Evolutionary conservation across 345 rosid genomes (phyloP).

Genomic region (Microcos paniculata): DNA sequence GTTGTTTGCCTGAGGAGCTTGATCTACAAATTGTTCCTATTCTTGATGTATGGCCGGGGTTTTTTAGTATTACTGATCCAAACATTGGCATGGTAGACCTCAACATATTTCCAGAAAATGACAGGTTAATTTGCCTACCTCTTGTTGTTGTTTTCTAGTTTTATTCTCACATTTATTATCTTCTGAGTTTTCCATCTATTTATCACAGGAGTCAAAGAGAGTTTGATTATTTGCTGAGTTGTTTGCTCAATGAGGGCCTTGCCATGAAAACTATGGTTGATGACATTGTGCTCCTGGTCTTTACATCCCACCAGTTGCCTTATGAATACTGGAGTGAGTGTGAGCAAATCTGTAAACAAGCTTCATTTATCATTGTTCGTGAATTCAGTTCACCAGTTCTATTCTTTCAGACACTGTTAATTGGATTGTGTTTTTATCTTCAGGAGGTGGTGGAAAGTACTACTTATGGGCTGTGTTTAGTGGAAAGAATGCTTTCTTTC

Average conservation of each 20-base stretch:
- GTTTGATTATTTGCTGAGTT: not conserved
- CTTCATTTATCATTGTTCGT: not conserved
- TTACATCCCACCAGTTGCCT: slow-evolving; percentile 11
- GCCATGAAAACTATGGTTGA: not conserved
- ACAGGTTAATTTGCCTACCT: not conserved
- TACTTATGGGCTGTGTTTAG: not conserved
- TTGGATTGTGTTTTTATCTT: not conserved
- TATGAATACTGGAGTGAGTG: slow-evolving; percentile 2
- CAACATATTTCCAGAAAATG: not conserved
- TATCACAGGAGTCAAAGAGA: not conserved
- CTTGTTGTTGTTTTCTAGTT: not conserved
- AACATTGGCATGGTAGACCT: not conserved
- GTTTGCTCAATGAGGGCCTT: not conserved
- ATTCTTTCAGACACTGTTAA: not conserved
- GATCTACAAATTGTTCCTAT: not conserved
- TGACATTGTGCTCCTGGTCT: not conserved
- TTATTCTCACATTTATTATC: not conserved
- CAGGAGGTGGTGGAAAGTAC: not conserved
- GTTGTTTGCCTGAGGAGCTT: not conserved
- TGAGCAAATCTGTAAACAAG: not conserved
- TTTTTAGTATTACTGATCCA: too few relatives aligned
- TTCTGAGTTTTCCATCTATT: not conserved
- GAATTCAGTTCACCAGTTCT: not conserved
- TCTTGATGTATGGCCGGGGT: not conserved
- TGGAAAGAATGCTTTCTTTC: not conserved